Evolutionary conservation across 495 filamentous ascomycete species (phyloP), one percentile per base, ranked within the genome.

Genomic region (Neurospora terricola): DNA sequence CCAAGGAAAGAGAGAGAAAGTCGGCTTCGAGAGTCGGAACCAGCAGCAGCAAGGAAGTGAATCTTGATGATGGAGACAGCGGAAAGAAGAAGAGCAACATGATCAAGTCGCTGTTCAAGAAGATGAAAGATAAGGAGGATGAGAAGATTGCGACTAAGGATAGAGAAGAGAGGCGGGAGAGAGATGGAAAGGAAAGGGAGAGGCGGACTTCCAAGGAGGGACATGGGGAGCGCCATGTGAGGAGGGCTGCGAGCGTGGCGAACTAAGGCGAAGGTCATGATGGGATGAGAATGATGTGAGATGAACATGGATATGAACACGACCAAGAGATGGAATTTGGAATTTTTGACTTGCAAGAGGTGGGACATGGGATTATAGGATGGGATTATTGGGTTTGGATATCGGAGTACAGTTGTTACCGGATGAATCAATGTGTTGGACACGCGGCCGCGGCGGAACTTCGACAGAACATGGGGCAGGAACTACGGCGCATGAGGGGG

Each of bases 61-160:
- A 77, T 4, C 72, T 72, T 0, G 54, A 71, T 77, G 42, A 71
- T 78, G 21, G 69, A 70, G n/a, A 69, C 38, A 76, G 73, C 42
- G 84, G 82, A 71, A 72, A 76, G 72, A 81, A 81, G 76, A 86
- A 87, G 80, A 80, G 83, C 72, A 87, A 84, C 77, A 85, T 87
- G 82, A 82, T 83, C 7, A 84, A 85, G 73, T 72, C 81, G 34
- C 70, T 90, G 69, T 89, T 90, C 73, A 85, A 83, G 77, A 83
- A 81, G 78, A 83, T 77, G 78, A 83, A 83, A 80, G 84, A 86
- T 37, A 80, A 81, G 70, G 78, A 82, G 23, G 81, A 82, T 10
- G 73, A 79, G 37, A 76, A 81, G 18, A 36, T 66, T 9, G 54
- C 27, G 7, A 71, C 12, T 10, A 73, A 76, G 74, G 72, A 74